phyloP scores from a whole-genome alignment of 306 rosid genomes.

The Acacia crassicarpa region DNA sequence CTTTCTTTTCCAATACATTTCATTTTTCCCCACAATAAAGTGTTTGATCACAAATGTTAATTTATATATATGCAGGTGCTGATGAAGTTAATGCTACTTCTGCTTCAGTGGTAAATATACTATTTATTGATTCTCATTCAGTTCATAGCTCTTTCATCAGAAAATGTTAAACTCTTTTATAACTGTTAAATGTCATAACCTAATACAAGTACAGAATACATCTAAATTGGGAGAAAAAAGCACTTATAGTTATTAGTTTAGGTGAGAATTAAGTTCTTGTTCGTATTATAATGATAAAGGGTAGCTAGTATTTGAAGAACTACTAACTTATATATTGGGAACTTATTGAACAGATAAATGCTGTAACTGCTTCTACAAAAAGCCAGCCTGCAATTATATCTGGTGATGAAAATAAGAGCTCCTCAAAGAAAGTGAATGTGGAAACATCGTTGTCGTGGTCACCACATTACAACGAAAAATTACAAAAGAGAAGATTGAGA shows the following conservation, averaged over 20 bases:
- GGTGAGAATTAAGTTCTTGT: not conserved
- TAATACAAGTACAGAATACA: too few relatives aligned
- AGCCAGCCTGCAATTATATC: not conserved
- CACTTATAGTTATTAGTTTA: too few relatives aligned
- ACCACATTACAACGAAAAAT: not conserved
- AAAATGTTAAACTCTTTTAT: too few relatives aligned
- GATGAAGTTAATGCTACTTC: not conserved
- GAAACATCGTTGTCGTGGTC: not conserved
- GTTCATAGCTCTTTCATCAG: not conserved
- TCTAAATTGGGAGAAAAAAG: too few relatives aligned
- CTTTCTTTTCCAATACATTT: not conserved
- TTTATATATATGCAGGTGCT: constrained; percentile 27
- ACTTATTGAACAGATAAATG: constrained; percentile 19
- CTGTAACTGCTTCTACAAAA: constrained; percentile 1
- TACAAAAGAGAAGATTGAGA: constrained; percentile 21
- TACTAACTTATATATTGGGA: not conserved
- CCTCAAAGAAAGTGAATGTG: constrained; percentile 11
- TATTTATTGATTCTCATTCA: not conserved
- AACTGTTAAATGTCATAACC: too few relatives aligned
- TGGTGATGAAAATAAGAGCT: not conserved
- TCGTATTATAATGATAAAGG: not conserved
- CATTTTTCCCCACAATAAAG: not conserved
- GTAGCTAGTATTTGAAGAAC: not conserved
- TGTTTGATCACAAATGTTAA: not conserved
- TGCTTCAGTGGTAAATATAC: constrained; percentile 25